Evolutionary conservation across 805 yeast species (phyloP), one percentile per base, ranked within the genome.

Genomic region (Peterozyma toletana): DNA sequence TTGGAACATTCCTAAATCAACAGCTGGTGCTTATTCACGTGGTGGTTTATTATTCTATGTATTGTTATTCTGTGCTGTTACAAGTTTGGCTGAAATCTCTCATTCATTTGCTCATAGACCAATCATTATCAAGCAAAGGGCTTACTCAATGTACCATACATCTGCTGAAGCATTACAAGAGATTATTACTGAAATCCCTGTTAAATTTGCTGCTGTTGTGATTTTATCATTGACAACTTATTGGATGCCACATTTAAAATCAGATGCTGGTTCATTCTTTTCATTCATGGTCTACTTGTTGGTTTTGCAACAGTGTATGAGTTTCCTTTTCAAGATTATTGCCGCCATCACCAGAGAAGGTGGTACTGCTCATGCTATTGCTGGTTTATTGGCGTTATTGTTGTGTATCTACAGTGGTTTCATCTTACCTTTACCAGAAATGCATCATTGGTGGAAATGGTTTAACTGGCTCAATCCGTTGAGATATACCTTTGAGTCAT

Each of bases 121-220:
- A 39, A 77, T 86, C 49, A 71, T 83, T 27, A 75, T 73, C 52
- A 84, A 85, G 55, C 95, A 86, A 56, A 79, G 80, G 53, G 70
- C 72, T 38, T 86, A 80, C 52, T 78, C 86, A 0, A 70, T 85
- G 45, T 86, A 83, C 57, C 78, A 80, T 46, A 88, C 90, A 3
- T 72, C 87, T 11, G 79, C 86, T 4, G 90, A 85, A 54, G 83
- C 87, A 0, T 52, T 85, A 4, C 81, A 86, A 0, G 66, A 78
- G 5, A 66, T 79, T 39, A 48, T 82, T 4, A 71, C 86, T 3
- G 83, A 78, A 39, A 59, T 85, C 48, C 90, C 91, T 3, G 68
- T 76, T 42, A 83, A 83, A 59, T 48, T 75, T 17, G 49, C 69
- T 31, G 66, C 72, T 34, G 53, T 69, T 29, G 55, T 76, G 17